Conservation (phyloP, 257 asterid genomes). For the Fraxinus quadrangulata region DNA sequence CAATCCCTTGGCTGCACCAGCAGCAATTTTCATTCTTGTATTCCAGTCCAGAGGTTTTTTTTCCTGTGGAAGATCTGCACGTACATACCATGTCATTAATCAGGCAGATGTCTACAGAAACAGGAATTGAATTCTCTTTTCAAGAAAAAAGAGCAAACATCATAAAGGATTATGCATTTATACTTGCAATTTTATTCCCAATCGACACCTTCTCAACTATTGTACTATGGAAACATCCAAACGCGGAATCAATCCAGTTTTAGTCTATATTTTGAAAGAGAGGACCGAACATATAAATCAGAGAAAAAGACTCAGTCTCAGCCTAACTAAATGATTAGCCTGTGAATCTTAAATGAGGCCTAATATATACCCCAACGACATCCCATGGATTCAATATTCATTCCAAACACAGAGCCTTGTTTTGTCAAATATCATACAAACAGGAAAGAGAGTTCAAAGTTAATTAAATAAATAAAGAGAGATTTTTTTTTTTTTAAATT, state of each 20-base stretch:
- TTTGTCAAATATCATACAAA: neutral
- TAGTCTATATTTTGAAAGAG: neutral
- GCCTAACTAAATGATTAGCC: neutral
- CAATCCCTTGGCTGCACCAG: conserved; percentile 67
- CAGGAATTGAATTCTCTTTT: neutral
- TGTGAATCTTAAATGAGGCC: neutral
- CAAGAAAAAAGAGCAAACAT: neutral
- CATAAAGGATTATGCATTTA: neutral
- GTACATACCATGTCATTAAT: neutral
- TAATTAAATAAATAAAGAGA: neutral
- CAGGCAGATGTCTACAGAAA: neutral
- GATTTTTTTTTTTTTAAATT: neutral
- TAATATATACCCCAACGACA: neutral
- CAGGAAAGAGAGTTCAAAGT: neutral
- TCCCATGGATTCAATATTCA: neutral
- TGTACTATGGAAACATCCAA: too few relatives aligned
- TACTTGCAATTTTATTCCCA: neutral
- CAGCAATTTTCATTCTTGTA: conserved; percentile 63
- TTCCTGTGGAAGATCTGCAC: conserved; percentile 72
- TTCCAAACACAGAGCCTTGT: neutral
- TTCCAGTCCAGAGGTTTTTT: conserved; percentile 78
- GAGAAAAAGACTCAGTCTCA: neutral
- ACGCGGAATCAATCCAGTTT: neutral
- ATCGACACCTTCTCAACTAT: too few relatives aligned
- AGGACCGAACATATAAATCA: conserved; percentile 45